These are phyloP conservation scores for Colletotrichum ledebouriae DNA, from an alignment of 2,329 filamentous ascomycete species.

Conservation along the genomic window DNA sequence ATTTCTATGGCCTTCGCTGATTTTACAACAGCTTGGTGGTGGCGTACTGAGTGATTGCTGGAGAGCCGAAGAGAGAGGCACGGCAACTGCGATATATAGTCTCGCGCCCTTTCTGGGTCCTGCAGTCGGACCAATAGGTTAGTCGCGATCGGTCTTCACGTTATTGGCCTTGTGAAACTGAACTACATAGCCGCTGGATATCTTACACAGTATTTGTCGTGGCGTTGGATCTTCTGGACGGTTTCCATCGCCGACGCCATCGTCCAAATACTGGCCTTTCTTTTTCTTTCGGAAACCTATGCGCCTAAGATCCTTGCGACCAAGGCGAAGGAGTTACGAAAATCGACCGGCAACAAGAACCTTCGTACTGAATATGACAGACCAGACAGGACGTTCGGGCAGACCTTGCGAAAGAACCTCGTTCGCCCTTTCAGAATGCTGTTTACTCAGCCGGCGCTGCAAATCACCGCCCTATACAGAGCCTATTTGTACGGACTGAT, in stretches of 20 bases:
- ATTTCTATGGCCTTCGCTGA: neutral
- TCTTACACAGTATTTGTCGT: slow-evolving; percentile 53
- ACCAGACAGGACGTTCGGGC: slow-evolving; percentile 46
- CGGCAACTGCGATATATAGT: slow-evolving; percentile 51
- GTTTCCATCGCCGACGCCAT: slow-evolving; percentile 54
- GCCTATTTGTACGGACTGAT: slow-evolving; percentile 67
- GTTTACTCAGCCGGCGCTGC: slow-evolving; percentile 63
- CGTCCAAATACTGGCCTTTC: slow-evolving; percentile 52
- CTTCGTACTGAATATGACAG: slow-evolving; percentile 49
- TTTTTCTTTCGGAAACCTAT: slow-evolving; percentile 57
- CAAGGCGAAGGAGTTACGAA: slow-evolving; percentile 48
- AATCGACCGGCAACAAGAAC: slow-evolving; percentile 47
- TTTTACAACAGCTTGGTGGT: slow-evolving; percentile 53
- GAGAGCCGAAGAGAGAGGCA: slow-evolving; percentile 55
- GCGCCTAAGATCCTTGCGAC: slow-evolving; percentile 49
- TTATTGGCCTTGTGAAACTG: neutral
- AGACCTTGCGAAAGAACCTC: slow-evolving; percentile 50
- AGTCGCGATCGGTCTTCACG: neutral
- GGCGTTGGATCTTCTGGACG: slow-evolving; percentile 62
- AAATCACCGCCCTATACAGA: slow-evolving; percentile 63
- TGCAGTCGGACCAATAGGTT: slow-evolving; percentile 57
- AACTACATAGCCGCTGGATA: slow-evolving; percentile 53
- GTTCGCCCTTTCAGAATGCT: slow-evolving; percentile 63
- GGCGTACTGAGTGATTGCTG: slow-evolving; percentile 64
- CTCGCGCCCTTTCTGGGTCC: slow-evolving; percentile 60